Percentiles rank a stretch among this genome's conserved stretches.
Evolutionary conservation across 1,284 basidiomycete species (phyloP).

Genomic region (Trichosporon coremiiforme): DNA sequence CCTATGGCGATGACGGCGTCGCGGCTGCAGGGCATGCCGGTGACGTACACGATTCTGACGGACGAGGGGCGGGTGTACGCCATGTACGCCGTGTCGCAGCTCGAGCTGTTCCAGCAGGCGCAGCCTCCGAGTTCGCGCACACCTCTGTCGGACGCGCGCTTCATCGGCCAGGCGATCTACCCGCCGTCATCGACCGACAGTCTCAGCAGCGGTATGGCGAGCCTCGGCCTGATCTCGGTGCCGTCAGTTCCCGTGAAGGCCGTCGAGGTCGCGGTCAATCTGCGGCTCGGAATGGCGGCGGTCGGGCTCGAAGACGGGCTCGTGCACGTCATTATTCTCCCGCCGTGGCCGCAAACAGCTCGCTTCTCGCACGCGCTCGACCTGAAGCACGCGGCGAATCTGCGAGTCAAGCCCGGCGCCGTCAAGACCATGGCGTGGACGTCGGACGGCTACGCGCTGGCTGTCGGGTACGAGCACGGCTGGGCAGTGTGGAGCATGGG

Average conservation of each 20-base stretch:
- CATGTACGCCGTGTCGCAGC: conserved; percentile 41
- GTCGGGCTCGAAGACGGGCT: conserved; percentile 70
- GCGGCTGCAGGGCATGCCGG: conserved; percentile 41
- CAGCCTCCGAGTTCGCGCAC: not conserved
- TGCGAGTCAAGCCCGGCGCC: conserved; percentile 62
- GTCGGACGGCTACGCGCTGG: conserved; percentile 93
- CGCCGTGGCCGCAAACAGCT: conserved; percentile 36
- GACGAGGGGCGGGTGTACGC: conserved; percentile 56
- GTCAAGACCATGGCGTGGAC: conserved; percentile 84
- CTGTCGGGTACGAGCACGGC: conserved; percentile 87
- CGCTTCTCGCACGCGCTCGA: conserved; percentile 40
- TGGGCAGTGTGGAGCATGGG: conserved; percentile 92
- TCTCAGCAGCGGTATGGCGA: conserved; percentile 20
- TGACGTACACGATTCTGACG: conserved; percentile 50
- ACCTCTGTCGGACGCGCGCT: not conserved
- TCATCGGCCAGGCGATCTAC: not conserved
- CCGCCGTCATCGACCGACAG: conserved; percentile 5
- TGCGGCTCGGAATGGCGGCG: conserved; percentile 80
- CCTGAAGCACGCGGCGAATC: conserved; percentile 49
- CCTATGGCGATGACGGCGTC: conserved; percentile 33
- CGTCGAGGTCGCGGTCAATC: conserved; percentile 68
- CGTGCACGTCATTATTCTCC: conserved; percentile 61
- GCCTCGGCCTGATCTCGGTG: conserved; percentile 17
- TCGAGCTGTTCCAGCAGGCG: conserved; percentile 21
- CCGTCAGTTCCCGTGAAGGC: conserved; percentile 61